phyloP scores from a whole-genome alignment of 495 filamentous ascomycete species.

The Aspergillus sclerotioniger region DNA sequence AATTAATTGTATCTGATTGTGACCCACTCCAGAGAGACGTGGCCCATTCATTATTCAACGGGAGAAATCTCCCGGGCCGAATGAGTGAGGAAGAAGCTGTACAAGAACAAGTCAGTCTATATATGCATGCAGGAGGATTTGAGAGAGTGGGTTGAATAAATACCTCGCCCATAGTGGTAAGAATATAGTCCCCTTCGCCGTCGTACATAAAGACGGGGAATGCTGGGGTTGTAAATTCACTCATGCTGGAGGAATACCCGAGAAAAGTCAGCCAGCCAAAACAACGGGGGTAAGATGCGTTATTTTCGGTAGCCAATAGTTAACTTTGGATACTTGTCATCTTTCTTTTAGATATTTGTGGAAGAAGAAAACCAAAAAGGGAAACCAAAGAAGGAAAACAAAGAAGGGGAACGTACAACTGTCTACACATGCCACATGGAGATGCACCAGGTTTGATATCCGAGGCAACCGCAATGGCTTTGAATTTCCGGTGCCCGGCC shows the following conservation, averaged over 20 bases:
- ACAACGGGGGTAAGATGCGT: not conserved
- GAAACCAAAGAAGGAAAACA: conserved; percentile 11
- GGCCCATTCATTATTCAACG: conserved; percentile 1
- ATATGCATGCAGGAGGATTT: not conserved
- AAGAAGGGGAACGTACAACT: conserved; percentile 31
- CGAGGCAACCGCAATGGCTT: conserved; percentile 82
- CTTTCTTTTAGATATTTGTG: not conserved
- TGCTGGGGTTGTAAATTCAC: conserved; percentile 67
- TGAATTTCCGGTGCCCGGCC: conserved; percentile 67
- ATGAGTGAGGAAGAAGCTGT: conserved; percentile 69
- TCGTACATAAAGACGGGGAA: conserved; percentile 93
- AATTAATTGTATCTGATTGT: not conserved
- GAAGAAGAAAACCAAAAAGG: not conserved
- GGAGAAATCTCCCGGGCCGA: conserved; percentile 59
- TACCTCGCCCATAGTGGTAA: conserved; percentile 75
- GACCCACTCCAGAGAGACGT: not conserved
- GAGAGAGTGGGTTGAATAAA: conserved; percentile 1
- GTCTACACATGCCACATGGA: conserved; percentile 67
- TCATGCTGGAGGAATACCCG: conserved; percentile 52
- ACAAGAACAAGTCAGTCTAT: conserved; percentile 16
- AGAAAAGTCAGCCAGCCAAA: not conserved
- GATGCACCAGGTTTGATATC: conserved; percentile 71
- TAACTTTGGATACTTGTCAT: not conserved
- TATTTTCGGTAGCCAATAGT: not conserved
- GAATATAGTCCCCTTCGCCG: conserved; percentile 61